Percentiles rank a stretch among this genome's conserved stretches.
These are phyloP conservation scores for Tirmania nivea DNA, from an alignment of 495 filamentous ascomycete species.

Conservation along the genomic window DNA sequence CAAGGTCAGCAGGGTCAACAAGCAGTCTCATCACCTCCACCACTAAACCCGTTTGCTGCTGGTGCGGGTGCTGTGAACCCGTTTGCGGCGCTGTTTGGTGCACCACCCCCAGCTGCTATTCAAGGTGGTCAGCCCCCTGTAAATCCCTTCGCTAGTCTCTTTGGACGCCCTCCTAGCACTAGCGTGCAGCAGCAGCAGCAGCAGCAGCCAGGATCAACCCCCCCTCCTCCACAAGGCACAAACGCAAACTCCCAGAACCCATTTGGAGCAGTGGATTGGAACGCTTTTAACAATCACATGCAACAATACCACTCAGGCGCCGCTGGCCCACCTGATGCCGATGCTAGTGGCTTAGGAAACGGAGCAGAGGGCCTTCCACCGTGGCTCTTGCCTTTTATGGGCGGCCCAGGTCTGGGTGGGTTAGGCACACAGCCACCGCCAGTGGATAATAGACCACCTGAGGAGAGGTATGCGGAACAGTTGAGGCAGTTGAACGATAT, in stretches of 20 bases:
- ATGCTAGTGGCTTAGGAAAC: neutral
- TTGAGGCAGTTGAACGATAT: constrained; percentile 91
- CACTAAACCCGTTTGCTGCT: constrained; percentile 23
- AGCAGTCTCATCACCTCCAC: neutral
- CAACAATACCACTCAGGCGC: constrained; percentile 4
- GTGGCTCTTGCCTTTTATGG: constrained; percentile 2
- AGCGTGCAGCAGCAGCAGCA: constrained; percentile 10
- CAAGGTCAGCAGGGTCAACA: constrained; percentile 20
- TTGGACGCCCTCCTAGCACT: constrained; percentile 10
- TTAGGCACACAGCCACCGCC: constrained; percentile 27
- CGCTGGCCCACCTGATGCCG: neutral
- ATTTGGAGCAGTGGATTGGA: neutral
- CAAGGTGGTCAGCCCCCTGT: constrained; percentile 7
- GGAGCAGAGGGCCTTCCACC: constrained; percentile 4
- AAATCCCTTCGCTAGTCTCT: constrained; percentile 3
- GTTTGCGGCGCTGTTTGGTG: constrained; percentile 46
- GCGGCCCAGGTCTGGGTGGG: constrained; percentile 17
- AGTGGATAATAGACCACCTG: constrained; percentile 64
- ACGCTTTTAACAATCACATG: neutral
- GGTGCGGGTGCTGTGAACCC: constrained; percentile 39
- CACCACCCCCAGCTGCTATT: constrained; percentile 10
- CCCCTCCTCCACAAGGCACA: neutral
- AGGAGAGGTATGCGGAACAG: constrained; percentile 81
- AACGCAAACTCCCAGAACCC: neutral
- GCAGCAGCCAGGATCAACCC: neutral